Evolutionary conservation across 208 protist species (phyloP).

Genomic region (Zelonia costaricensis): DNA sequence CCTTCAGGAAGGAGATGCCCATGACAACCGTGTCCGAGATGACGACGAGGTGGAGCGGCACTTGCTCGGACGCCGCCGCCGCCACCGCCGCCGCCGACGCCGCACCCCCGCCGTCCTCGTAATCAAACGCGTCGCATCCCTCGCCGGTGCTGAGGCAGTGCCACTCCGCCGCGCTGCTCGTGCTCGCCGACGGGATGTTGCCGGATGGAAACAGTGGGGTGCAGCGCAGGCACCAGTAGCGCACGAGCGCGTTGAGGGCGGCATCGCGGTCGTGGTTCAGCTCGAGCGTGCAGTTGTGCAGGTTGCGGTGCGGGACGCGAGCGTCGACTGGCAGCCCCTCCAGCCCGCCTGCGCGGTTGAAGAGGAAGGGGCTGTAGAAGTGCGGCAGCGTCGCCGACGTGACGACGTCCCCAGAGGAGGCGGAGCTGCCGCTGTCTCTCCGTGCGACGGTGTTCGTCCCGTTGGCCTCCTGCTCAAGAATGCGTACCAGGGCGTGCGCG

Average conservation of each 20-base stretch:
- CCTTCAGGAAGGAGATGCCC: constrained; percentile 57
- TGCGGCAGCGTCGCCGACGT: constrained; percentile 12
- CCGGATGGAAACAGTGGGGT: constrained; percentile 65
- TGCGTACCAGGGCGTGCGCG: constrained; percentile 31
- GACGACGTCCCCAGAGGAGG: too few relatives aligned
- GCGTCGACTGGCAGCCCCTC: constrained; percentile 20
- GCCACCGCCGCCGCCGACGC: not conserved
- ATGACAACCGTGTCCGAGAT: constrained; percentile 55
- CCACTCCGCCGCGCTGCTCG: constrained; percentile 45
- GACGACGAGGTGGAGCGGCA: constrained; percentile 56
- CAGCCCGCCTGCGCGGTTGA: constrained; percentile 38
- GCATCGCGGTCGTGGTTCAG: constrained; percentile 44
- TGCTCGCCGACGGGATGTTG: constrained; percentile 43
- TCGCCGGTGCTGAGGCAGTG: constrained; percentile 40
- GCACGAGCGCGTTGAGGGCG: constrained; percentile 29
- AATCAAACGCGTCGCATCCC: constrained; percentile 44
- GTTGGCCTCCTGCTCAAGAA: constrained; percentile 25
- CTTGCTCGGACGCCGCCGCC: constrained; percentile 2
- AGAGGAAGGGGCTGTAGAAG: constrained; percentile 69
- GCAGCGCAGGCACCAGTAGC: constrained; percentile 78
- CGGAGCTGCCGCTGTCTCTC: not conserved
- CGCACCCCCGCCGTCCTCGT: constrained; percentile 35
- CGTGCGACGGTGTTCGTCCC: constrained; percentile 2
- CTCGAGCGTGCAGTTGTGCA: constrained; percentile 50
- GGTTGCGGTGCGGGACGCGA: constrained; percentile 28